Evolutionary conservation across 176 grass and related monocot genomes (phyloP), one percentile per base, ranked within the genome.

Genomic region (Thinopyrum elongatum): DNA sequence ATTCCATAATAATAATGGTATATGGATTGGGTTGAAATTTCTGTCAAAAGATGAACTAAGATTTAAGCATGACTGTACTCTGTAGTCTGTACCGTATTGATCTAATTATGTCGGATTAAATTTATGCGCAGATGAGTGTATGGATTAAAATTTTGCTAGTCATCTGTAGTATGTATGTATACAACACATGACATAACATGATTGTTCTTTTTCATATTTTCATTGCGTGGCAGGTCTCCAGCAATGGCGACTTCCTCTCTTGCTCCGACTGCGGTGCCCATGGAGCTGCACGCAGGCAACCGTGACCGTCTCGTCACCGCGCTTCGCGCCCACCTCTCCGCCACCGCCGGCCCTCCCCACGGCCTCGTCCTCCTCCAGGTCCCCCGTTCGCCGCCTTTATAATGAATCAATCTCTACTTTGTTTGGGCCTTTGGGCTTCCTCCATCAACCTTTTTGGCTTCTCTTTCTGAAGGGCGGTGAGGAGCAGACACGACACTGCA

Each of bases 321-420:
- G 27, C 90, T 95, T n/a, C 93, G 90, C 22, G 38, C 21, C 11
- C 84, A 84, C 70, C 89, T 98, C 80, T 85, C 93, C 46, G 67
- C 79, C 57, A 80, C 88, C 63, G 88, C 30, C 1, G 86, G 90
- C 10, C 90, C 93, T 41, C 78, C 80, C 38, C 83, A 58, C 19
- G 93, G 90, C 17, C 84, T 98, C 79, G 78, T 89, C 70, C 63
- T 98, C 68, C 93, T 98, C 79, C 91, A 98, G 95, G 95, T 97
- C 30, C 1, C 31, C 23, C 25, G n/a, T n/a, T 10, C 12, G 9
- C 14, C 16, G 7, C 22, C 53, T 57, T 57, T 7, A 21, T 57
- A 57, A 21, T 57, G 17, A 57, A 57, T 21, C 53, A 57, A 7
- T 57, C 4, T 47, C 16, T 17, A 1, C 12, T 42, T n/a, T 39